Conservation (phyloP, 1,139 yeast genomes). For the Zhuliangozyma blackwelliae region DNA sequence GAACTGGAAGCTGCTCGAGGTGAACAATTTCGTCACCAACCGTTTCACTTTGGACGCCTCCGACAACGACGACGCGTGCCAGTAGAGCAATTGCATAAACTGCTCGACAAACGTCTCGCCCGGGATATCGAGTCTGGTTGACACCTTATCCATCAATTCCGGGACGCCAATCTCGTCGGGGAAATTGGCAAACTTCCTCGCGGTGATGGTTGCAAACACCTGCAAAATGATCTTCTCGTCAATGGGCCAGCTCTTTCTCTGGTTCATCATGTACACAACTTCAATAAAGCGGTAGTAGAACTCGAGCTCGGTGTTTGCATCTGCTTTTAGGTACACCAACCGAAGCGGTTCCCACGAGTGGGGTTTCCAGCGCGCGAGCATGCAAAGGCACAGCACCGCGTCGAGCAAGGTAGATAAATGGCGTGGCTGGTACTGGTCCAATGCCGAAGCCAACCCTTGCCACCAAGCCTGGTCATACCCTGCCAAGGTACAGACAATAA, state of each 20-base stretch:
- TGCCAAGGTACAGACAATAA: constrained; percentile 6
- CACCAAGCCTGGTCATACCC: constrained; percentile 7
- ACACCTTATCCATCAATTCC: constrained; percentile 20
- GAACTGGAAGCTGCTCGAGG: constrained; percentile 35
- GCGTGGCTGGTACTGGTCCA: constrained; percentile 4
- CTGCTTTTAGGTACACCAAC: constrained; percentile 6
- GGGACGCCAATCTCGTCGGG: constrained; percentile 29
- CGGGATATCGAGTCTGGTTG: constrained; percentile 31
- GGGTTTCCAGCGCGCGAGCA: constrained; percentile 1
- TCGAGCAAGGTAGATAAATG: constrained; percentile 7
- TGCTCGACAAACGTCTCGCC: constrained; percentile 32
- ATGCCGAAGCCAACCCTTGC: constrained; percentile 3
- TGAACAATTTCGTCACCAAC: constrained; percentile 33
- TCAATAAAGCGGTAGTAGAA: constrained; percentile 28
- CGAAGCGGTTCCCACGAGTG: constrained; percentile 10
- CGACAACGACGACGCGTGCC: constrained; percentile 28
- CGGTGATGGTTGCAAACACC: constrained; percentile 28
- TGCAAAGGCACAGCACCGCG: constrained; percentile 12
- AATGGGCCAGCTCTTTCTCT: constrained; percentile 31
- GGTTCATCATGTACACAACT: constrained; percentile 23
- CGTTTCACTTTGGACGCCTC: constrained; percentile 25
- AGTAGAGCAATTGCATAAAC: constrained; percentile 34
- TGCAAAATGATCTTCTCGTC: constrained; percentile 31
- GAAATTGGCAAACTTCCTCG: constrained; percentile 36
- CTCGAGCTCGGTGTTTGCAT: constrained; percentile 2